Evolutionary conservation across 352 stramenopile species (phyloP), one percentile per base, ranked within the genome.

Genomic region (Blastocystis sp.): DNA sequence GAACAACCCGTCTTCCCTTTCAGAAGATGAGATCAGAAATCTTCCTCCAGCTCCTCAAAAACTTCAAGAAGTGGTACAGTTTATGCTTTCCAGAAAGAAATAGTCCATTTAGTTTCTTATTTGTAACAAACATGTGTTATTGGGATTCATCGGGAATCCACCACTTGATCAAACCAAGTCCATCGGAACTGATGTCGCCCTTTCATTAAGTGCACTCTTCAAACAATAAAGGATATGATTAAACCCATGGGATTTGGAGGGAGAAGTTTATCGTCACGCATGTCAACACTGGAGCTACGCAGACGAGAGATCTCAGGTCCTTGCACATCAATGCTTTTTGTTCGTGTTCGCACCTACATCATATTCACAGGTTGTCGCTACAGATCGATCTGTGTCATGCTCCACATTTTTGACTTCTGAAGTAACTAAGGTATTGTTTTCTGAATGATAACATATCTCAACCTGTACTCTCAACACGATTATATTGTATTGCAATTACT

Each of bases 81-180:
- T 54, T 64, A 84, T 84, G n/a, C 59, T 66, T 13, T 66, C 73
- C 8, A 13, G 55, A 9, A 84, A 84, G 47, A 43, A 66, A 47
- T 47, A 64, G 73, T 84, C 73, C 13, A n/a, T 84, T 84, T 84
- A 84, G 73, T 53, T 8, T 15, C 15, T 26, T 84, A 55, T 69
- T 84, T 84, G 73, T 3, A 69, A 69, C n/a, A 84, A 66, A 84
- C 47, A 84, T 11, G n/a, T n/a, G 0, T 75, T 59, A n/a, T n/a
- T 59, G 23, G 2, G 73, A 84, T 66, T 84, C 73, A n/a, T 84
- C 73, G 53, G 73, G 73, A 84, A 84, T 84, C 77, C 77, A 88
- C 77, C 77, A 88, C 50, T 76, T 79, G 43, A 88, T 76, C 45
- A 88, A 45, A 13, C 77, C 77, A 26, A 88, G 53, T 55, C 77